Evolutionary conservation across 192 early-diverging fungal genomes (phyloP).

Genomic region (Mortierella hygrophila): DNA sequence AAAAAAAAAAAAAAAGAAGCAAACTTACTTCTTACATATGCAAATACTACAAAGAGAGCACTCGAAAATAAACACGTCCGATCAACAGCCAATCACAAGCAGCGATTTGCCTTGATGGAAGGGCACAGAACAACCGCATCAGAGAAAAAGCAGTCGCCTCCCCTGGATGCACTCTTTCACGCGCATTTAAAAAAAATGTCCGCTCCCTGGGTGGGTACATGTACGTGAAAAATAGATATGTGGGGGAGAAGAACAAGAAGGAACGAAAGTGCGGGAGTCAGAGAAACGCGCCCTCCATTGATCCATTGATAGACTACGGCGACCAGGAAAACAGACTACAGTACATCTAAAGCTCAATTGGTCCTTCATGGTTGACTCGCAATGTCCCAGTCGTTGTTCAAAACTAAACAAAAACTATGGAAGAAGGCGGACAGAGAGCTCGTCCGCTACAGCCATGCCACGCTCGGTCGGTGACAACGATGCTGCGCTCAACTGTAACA

Average conservation of each 20-base stretch:
- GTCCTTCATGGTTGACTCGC: background rate
- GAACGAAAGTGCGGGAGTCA: background rate
- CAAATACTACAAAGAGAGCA: background rate
- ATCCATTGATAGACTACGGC: background rate
- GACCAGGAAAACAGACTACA: background rate
- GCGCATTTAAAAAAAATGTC: background rate
- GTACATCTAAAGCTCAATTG: background rate
- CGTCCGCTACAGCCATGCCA: conserved; percentile 65
- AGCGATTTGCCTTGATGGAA: background rate
- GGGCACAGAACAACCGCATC: background rate
- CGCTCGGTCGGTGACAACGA: conserved; percentile 63
- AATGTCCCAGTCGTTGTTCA: background rate
- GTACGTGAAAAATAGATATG: background rate
- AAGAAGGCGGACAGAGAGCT: conserved; percentile 58
- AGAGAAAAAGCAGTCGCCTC: background rate
- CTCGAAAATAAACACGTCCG: background rate
- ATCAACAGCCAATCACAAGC: background rate
- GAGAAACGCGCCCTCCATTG: background rate
- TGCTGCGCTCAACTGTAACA: conserved; percentile 13
- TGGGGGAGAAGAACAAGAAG: background rate
- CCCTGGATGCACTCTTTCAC: background rate
- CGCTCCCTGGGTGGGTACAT: background rate
- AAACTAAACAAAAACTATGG: background rate
- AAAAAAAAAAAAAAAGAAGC: background rate
- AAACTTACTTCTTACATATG: background rate